Percentiles rank a stretch among this genome's conserved stretches.
These are phyloP conservation scores for Exophiala calicioides DNA, from an alignment of 2,329 filamentous ascomycete species.

Conservation along the genomic window DNA sequence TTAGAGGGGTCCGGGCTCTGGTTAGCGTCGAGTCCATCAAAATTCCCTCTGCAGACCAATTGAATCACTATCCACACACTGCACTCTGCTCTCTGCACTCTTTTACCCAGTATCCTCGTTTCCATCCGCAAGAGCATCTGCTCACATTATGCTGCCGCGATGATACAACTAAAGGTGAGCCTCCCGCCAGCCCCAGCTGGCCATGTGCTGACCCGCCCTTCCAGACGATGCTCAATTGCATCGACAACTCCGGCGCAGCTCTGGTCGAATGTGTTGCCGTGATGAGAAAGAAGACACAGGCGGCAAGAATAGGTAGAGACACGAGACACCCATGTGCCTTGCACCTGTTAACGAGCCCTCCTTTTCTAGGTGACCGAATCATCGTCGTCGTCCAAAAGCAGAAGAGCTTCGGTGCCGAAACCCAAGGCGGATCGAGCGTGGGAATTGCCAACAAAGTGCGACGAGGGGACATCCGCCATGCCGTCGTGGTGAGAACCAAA, in stretches of 20 bases:
- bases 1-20: too few species aligned
- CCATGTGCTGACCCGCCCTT: neutral
- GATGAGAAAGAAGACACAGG: slow-evolving; percentile 79
- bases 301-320: slow-evolving; percentile 85
- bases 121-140: too few species aligned
- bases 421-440: slow-evolving; percentile 63
- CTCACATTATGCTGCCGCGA: slow-evolving; percentile 56
- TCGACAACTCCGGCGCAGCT: slow-evolving; percentile 98
- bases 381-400: slow-evolving; percentile 98
- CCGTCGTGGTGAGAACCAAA: slow-evolving; percentile 86
- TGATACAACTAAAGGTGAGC: slow-evolving; percentile 84
- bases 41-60: too few species aligned
- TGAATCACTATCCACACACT: too few species aligned
- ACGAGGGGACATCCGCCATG: slow-evolving; percentile 93
- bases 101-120: too few species aligned
- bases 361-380: slow-evolving; percentile 80
- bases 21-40: too few species aligned
- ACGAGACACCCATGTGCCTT: too few species aligned
- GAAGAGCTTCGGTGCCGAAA: slow-evolving; percentile 70
- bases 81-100: too few species aligned
- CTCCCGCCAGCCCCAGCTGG: neutral
- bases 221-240: slow-evolving; percentile 96
- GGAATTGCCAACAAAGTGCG: slow-evolving; percentile 89
- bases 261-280: slow-evolving; percentile 95
- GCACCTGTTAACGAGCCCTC: neutral